These are phyloP conservation scores for Penicillium sp. DNA, from an alignment of 2,329 filamentous ascomycete genomes.

Conservation along the genomic window DNA sequence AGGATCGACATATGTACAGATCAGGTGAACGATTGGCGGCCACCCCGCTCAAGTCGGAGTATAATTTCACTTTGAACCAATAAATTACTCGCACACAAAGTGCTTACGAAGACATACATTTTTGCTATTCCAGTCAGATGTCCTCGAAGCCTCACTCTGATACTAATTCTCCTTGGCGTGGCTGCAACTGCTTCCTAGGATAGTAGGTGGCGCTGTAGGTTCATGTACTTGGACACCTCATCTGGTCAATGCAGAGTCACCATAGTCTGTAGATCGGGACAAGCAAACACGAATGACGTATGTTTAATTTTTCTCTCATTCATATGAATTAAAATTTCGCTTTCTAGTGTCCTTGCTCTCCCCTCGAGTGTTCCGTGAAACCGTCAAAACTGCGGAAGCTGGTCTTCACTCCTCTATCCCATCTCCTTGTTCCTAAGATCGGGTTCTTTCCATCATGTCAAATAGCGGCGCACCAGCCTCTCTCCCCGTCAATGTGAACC, in stretches of 20 bases:
- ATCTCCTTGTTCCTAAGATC: background rate
- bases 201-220: background rate
- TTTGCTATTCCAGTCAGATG: background rate
- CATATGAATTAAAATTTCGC: background rate
- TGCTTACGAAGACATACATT: background rate
- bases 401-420: background rate
- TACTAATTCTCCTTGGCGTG: background rate
- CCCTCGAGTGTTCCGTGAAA: background rate
- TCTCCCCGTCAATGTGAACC: background rate
- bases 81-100: background rate
- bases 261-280: background rate
- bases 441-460: background rate
- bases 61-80: background rate
- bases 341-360: background rate
- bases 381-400: background rate
- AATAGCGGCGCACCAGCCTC: background rate
- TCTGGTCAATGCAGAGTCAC: background rate
- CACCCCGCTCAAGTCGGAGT: background rate
- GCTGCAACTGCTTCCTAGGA: background rate
- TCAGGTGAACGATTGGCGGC: background rate
- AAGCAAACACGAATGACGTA: background rate
- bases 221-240: background rate
- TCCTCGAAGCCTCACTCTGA: background rate
- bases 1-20: background rate
- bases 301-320: background rate